Base-by-base conservation (phyloP, 108 stramenopile species). In the Stephanodiscus triporus region DNA sequence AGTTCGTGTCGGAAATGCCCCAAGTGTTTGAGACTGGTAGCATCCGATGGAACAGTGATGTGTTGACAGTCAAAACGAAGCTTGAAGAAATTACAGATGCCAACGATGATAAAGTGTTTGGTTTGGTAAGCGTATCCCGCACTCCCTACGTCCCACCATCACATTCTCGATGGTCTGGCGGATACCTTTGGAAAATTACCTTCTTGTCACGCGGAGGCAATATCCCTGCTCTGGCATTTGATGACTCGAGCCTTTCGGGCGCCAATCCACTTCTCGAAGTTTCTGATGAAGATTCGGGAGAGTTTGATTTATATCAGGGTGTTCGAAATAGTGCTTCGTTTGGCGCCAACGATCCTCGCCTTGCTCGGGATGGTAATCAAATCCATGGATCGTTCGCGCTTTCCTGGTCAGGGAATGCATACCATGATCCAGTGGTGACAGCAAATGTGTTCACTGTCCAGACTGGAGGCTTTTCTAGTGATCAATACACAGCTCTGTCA, bases 121-220 rank as follows among this genome's bases (percentile, higher is more conserved):
- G 93, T 8, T 32, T 68, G 19, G 74, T 94, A 14, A 43, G 64
- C 14, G 90, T 94, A 14, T 45, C 88, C 16, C 76, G 91, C 29
- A 27, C 63, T 13, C 68, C 84, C 10, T 91, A 89, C 60, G 63
- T 76, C 47, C 83, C 75, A 45, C 42, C 77, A 58, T 38, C 59
- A 27, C 72, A 86, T 47, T 38, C 45, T 7, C 50, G 91, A 27
- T 96, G 92, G 93, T 84, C 84, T 9, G 95, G 95, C 11, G 89
- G 91, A 29, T 96, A 93, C 69, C 63, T 63, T 11, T 96, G 91
- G 92, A 89, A 88, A 14, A 65, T 96, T 24, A 89, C 88, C 6
- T 96, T 90, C 62, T 29, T 62, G 0, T 85, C 78, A 38, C 74
- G 86, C 2, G 65, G 68, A 22, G 92, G 92, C 36, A 88, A 96